Evolutionary conservation across 2,329 filamentous ascomycete species (phyloP), one percentile per base, ranked within the genome.

Genomic region (Neospermospora avenae): DNA sequence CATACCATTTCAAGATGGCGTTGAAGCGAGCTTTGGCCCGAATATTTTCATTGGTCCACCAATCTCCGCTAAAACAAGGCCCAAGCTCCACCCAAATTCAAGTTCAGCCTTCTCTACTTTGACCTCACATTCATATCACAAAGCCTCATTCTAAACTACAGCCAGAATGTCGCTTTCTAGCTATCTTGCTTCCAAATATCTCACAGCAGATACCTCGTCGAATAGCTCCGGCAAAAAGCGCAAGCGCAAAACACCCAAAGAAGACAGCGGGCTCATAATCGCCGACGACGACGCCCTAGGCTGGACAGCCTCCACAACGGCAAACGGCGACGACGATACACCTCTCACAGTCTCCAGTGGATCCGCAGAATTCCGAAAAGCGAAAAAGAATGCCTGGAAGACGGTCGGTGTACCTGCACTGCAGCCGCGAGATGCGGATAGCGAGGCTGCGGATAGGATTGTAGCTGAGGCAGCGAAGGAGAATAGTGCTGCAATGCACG

Each of bases 141-240:
- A 11, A 51, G 11, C 13, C 31, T n/a, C 37, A n/a, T 8, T n/a
- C n/a, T 11, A 18, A 51, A 14, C n/a, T 4, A 18, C 31, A 24
- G 34, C 34, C 34, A 58, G 44, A 7, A 58, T 58, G 48, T 58
- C 77, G 8, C 82, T 97, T 66, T 87, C 91, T 60, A 86, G 87
- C 71, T 99, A 98, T 72, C 84, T 99, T 37, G 93, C 93, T 39
- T 88, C 91, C 64, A 95, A 92, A 74, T 99, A 99, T 74, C 86
- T 99, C 53, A 90, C 82, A 1, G 85, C 87, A 42, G 85, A 88
- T 66, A 74, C 72, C 10, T 69, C 73, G 24, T 78, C 82, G 8
- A 68, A 71, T 22, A 78, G 81, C 42, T 75, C 79, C 5, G 84
- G 83, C 52, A 87, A 87, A 71, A 88, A 87, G 72, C 80, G 83